Percentiles rank a stretch among this genome's conserved stretches.
Conservation (phyloP, 371 early-diverging fungal species). For the Chytridium lagenaria region DNA sequence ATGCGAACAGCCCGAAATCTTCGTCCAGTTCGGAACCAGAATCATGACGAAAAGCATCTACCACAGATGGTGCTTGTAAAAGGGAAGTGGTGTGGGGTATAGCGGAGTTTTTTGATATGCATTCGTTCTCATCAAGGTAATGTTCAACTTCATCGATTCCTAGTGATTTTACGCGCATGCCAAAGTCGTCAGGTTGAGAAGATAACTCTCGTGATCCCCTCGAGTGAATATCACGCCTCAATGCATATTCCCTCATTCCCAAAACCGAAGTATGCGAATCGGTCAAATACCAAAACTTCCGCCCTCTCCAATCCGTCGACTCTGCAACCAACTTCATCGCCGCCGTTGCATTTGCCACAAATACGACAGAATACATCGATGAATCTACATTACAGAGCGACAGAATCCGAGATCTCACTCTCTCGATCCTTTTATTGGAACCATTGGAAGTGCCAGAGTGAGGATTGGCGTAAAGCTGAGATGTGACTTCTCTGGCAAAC, state of each 20-base stretch:
- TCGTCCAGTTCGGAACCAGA: no score
- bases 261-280: constrained; percentile 74
- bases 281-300: constrained; percentile 58
- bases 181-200: neutral
- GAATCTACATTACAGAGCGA: constrained; percentile 26
- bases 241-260: constrained; percentile 64
- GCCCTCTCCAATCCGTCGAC: constrained; percentile 9
- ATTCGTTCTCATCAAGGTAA: constrained; percentile 5
- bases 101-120: neutral
- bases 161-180: constrained; percentile 31
- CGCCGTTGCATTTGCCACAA: constrained; percentile 51
- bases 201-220: neutral
- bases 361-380: constrained; percentile 42
- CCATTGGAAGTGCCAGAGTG: constrained; percentile 56
- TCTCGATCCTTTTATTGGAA: constrained; percentile 23
- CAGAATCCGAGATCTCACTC: constrained; percentile 35
- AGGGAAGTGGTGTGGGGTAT: neutral
- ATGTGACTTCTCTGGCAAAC: constrained; percentile 55
- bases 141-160: constrained; percentile 24
- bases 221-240: neutral
- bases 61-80: no score
- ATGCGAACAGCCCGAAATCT: constrained; percentile 66
- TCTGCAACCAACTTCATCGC: constrained; percentile 52
- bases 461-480: constrained; percentile 69
- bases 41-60: constrained; percentile 28